Conservation (phyloP, 2,329 filamentous ascomycete genomes). For the Basipetospora chlamydospora region DNA sequence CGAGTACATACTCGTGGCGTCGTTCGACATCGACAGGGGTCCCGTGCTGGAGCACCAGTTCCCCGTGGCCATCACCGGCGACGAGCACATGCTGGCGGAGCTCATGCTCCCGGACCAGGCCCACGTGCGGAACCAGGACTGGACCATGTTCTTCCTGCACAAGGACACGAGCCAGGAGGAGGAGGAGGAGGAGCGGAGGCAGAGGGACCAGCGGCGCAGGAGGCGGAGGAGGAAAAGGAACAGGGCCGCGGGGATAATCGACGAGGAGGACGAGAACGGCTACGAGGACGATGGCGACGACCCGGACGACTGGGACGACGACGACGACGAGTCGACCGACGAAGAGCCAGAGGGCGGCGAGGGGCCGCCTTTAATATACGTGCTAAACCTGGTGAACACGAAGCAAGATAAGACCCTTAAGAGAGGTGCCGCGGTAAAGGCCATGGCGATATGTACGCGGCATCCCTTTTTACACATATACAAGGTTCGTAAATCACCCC, state of each 20-base stretch:
- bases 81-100: conserved; percentile 96
- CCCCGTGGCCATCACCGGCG: conserved; percentile 83
- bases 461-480: conserved; percentile 98
- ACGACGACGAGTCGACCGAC: conserved; percentile 39
- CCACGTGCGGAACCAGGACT: conserved; percentile 87
- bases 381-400: conserved; percentile 93
- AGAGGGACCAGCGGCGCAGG: conserved; percentile 37
- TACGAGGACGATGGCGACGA: conserved; percentile 27
- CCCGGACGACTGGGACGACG: conserved; percentile 33
- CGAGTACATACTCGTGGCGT: conserved; percentile 94
- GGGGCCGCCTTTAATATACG: conserved; percentile 87
- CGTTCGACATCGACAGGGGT: conserved; percentile 91
- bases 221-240: conserved; percentile 38
- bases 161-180: conserved; percentile 80
- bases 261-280: conserved; percentile 27
- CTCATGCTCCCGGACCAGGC: conserved; percentile 97
- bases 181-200: conserved; percentile 55
- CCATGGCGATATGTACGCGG: conserved; percentile 96
- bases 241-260: conserved; percentile 31
- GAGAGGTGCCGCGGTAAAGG: conserved; percentile 87
- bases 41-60: conserved; percentile 99
- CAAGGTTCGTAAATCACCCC: conserved; percentile 45
- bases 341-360: conserved; percentile 57
- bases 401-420: conserved; percentile 91
- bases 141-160: conserved; percentile 98